Evolutionary conservation across 2,329 filamentous ascomycete species (phyloP).

Genomic region (Pseudogymnoascus verrucosus): DNA sequence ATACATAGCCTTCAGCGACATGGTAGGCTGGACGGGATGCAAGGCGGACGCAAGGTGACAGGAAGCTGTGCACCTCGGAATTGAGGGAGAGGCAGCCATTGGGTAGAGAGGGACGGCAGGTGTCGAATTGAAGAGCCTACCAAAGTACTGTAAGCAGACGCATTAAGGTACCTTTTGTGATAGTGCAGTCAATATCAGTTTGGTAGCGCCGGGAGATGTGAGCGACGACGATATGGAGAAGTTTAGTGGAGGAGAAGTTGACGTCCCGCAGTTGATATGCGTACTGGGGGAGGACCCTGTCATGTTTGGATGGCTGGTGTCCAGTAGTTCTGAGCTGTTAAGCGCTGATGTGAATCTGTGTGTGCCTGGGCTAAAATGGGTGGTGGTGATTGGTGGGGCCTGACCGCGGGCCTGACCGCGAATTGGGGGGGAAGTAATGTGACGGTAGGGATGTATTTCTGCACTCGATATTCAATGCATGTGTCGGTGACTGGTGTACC

Average conservation of each 20-base stretch:
- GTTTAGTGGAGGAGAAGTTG: not conserved
- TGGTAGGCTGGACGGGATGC: not conserved
- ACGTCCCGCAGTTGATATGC: not conserved
- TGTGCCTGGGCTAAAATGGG: not conserved
- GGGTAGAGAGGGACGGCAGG: not conserved
- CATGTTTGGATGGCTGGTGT: not conserved
- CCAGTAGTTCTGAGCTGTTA: not conserved
- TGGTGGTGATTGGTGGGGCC: not conserved
- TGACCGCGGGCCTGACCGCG: not conserved
- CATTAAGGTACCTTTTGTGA: constrained; percentile 6
- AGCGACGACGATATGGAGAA: not conserved
- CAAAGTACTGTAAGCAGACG: not conserved
- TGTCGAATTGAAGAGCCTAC: not conserved
- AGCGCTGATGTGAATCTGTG: constrained; percentile 3
- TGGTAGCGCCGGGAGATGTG: constrained; percentile 7
- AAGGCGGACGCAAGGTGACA: not conserved
- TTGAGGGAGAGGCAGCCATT: not conserved
- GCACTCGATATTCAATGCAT: not conserved
- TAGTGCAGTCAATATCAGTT: not conserved
- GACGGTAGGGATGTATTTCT: not conserved
- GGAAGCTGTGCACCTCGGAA: constrained; percentile 9
- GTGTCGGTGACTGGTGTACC: not conserved
- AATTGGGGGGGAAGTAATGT: not conserved
- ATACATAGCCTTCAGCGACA: not conserved
- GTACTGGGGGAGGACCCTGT: not conserved